These are phyloP conservation scores for Mycena venus DNA, from an alignment of 768 basidiomycete genomes.

Conservation along the genomic window DNA sequence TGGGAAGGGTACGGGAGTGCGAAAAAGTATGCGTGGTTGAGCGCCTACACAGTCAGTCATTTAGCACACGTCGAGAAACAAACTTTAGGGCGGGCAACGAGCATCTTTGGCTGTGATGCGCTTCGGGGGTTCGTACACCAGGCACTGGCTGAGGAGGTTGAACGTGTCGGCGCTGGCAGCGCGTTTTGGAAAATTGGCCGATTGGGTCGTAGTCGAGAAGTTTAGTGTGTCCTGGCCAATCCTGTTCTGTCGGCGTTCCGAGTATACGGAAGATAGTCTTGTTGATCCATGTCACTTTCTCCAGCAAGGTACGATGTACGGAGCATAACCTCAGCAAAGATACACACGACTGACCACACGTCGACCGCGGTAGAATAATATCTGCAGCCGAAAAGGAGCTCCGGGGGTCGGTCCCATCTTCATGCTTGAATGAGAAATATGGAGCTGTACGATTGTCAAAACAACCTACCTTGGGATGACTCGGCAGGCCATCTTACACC, in stretches of 20 bases:
- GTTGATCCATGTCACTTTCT: slow-evolving; percentile 95
- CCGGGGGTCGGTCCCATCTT: slow-evolving; percentile 98
- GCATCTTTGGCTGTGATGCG: slow-evolving; percentile 88
- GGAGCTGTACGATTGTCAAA: not conserved
- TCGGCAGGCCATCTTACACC: slow-evolving; percentile 97
- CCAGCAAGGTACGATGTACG: slow-evolving; percentile 96
- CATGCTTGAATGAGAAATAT: slow-evolving; percentile 3
- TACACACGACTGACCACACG: slow-evolving; percentile 98
- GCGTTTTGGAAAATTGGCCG: slow-evolving; percentile 87
- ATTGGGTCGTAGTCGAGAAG: slow-evolving; percentile 92
- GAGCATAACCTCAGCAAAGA: slow-evolving; percentile 97
- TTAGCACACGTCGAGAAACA: slow-evolving; percentile 33
- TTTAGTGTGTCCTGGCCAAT: slow-evolving; percentile 96
- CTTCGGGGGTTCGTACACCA: slow-evolving; percentile 88
- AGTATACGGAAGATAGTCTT: slow-evolving; percentile 95
- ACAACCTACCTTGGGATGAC: slow-evolving; percentile 92
- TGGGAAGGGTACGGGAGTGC: slow-evolving; percentile 89
- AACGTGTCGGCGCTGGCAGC: slow-evolving; percentile 90
- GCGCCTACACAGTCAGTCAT: slow-evolving; percentile 74
- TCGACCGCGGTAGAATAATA: slow-evolving; percentile 95
- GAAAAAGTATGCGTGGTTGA: slow-evolving; percentile 90
- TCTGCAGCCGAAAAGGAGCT: slow-evolving; percentile 91
- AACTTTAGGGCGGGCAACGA: too few species aligned
- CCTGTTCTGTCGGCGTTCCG: slow-evolving; percentile 95
- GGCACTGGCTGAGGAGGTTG: slow-evolving; percentile 83